phyloP scores from a whole-genome alignment of 768 basidiomycete species.

The Russula virescens region DNA sequence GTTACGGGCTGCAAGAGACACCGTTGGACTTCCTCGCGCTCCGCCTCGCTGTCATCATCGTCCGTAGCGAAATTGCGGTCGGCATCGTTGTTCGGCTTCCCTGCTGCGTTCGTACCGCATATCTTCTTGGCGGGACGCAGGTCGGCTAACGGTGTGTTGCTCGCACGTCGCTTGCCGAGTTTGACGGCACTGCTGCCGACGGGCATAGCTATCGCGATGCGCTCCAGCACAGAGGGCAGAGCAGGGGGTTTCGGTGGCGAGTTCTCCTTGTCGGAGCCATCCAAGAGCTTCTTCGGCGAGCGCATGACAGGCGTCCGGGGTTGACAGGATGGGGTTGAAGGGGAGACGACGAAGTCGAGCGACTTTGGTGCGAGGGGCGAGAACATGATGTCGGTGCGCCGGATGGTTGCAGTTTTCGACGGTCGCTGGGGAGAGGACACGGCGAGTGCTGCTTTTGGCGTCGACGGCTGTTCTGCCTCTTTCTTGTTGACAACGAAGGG shows the following conservation, averaged over 20 bases:
- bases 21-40: conserved; percentile 12
- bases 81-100: not conserved
- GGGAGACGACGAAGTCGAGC: conserved; percentile 20
- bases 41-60: conserved; percentile 14
- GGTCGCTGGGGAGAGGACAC: conserved; percentile 21
- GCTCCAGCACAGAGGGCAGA: conserved; percentile 39
- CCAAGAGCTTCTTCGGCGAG: conserved; percentile 26
- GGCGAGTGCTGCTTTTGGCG: conserved; percentile 7
- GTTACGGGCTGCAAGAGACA: conserved; percentile 6
- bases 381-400: not conserved
- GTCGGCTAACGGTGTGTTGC: conserved; percentile 31
- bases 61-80: not conserved
- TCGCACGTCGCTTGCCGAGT: conserved; percentile 43
- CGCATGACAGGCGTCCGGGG: conserved; percentile 19
- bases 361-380: conserved; percentile 15
- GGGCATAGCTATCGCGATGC: conserved; percentile 38
- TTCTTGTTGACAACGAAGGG: not conserved
- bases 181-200: conserved; percentile 25
- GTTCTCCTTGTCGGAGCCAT: conserved; percentile 55
- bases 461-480: conserved; percentile 9
- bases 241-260: conserved; percentile 36
- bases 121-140: conserved; percentile 14
- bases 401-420: conserved; percentile 15
- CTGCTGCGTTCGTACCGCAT: not conserved
- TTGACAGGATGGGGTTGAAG: conserved; percentile 21